These are phyloP conservation scores for Fusarium haematococcum DNA, from an alignment of 2,329 filamentous ascomycete genomes.

Conservation along the genomic window DNA sequence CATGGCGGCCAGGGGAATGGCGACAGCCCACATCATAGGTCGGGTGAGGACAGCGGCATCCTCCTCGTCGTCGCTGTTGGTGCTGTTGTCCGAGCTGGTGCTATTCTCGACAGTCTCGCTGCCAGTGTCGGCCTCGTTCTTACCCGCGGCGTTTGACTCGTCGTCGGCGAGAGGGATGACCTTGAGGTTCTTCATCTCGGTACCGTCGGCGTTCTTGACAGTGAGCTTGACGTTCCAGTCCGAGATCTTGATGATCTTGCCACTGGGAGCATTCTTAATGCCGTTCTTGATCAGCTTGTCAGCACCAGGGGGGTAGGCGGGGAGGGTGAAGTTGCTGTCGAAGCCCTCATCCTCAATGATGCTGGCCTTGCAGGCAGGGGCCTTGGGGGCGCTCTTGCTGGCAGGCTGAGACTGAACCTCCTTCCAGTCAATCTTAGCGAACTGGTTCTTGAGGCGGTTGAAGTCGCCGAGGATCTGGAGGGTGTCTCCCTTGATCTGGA, in stretches of 20 bases:
- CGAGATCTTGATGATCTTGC: slow-evolving; percentile 76
- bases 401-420: slow-evolving; percentile 73
- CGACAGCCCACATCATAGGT: slow-evolving; percentile 50
- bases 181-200: slow-evolving; percentile 57
- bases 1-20: slow-evolving; percentile 50
- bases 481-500: slow-evolving; percentile 69
- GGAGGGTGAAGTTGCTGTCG: slow-evolving; percentile 83
- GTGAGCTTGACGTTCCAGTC: slow-evolving; percentile 67
- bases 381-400: slow-evolving; percentile 58
- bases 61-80: slow-evolving; percentile 39
- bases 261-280: slow-evolving; percentile 71
- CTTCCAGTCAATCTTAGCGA: slow-evolving; percentile 78
- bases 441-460: slow-evolving; percentile 80
- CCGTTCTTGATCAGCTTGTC: slow-evolving; percentile 82
- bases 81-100: slow-evolving; percentile 31
- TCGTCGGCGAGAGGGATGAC: slow-evolving; percentile 60
- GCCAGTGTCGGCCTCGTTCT: slow-evolving; percentile 54
- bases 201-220: slow-evolving; percentile 57
- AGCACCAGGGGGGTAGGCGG: slow-evolving; percentile 73
- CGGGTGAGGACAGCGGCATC: slow-evolving; percentile 45
- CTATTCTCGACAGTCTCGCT: slow-evolving; percentile 40
- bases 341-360: slow-evolving; percentile 79
- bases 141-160: slow-evolving; percentile 59
- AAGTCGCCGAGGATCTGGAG: slow-evolving; percentile 73
- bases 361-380: slow-evolving; percentile 73